phyloP scores from a whole-genome alignment of 768 basidiomycete species.

The Lentinus brumalis region DNA sequence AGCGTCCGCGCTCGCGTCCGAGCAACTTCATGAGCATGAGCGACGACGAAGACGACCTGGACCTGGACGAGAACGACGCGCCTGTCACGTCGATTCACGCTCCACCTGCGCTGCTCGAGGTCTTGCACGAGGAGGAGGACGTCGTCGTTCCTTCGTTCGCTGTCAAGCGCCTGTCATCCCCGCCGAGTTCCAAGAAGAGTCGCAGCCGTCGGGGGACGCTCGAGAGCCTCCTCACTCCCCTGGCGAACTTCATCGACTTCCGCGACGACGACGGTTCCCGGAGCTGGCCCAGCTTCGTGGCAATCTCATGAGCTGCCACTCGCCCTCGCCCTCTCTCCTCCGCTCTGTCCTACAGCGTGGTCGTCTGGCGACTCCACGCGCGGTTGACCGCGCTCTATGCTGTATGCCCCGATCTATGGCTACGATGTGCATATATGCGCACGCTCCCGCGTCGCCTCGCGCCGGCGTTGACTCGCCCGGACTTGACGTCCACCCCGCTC shows the following conservation, averaged over 20 bases:
- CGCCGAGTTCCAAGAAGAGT: slow-evolving; percentile 19
- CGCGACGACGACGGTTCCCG: slow-evolving; percentile 48
- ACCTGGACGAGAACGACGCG: slow-evolving; percentile 32
- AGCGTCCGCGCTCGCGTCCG: slow-evolving; percentile 22
- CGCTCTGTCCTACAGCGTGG: background rate
- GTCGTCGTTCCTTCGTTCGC: slow-evolving; percentile 16
- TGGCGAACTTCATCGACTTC: slow-evolving; percentile 68
- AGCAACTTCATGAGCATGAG: slow-evolving; percentile 69
- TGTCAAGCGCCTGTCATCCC: slow-evolving; percentile 10
- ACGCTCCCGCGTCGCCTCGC: background rate
- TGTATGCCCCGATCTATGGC: background rate
- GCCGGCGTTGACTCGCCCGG: background rate
- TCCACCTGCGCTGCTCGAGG: slow-evolving; percentile 21
- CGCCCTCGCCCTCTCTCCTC: background rate
- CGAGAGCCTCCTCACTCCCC: slow-evolving; percentile 51
- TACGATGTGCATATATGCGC: background rate
- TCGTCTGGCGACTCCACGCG: background rate
- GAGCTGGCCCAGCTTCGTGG: slow-evolving; percentile 67
- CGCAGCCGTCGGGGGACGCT: slow-evolving; percentile 45
- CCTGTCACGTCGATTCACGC: slow-evolving; percentile 28
- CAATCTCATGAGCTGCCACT: slow-evolving; percentile 38
- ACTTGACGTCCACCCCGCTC: background rate
- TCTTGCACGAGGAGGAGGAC: slow-evolving; percentile 34
- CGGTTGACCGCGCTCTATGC: background rate
- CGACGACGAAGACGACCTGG: slow-evolving; percentile 59